Base-by-base conservation (phyloP, 1,139 yeast genomes). In the Kodamaea anthophila region DNA sequence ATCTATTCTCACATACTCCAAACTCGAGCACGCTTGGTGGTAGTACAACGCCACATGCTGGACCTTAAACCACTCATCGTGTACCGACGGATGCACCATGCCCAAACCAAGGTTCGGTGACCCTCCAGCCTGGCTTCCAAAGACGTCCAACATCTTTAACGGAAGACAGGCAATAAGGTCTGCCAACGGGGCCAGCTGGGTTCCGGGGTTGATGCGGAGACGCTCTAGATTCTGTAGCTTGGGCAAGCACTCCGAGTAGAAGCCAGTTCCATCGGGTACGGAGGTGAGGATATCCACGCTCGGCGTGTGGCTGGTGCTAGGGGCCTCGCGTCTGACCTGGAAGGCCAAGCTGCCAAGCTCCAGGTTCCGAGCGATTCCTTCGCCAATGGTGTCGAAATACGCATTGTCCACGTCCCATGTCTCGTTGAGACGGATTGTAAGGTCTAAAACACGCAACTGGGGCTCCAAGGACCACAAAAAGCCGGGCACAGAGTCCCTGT, bases 31-130 rank as follows among this genome's bases (percentile, higher is more conserved):
- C 7, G 48, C 36, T 11, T 51, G 39, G 24, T 49, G 41, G 32
- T 64, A 62, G 5, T 60, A 52, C 22, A 58, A 37, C 2, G 74
- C 77, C 7, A 73, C 67, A 41, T 72, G 77, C 39, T 72, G 77
- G 1, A 74, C 74, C 34, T 72, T 61, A 37, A 61, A 59, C 80
- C 81, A 75, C 34, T 69, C 71, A 44, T 74, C 80, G 40, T 64
- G 65, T 3, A 75, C 57, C 3, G 73, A 71, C 4, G 77, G 77
- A 43, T 73, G 74, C 4, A 60, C 55, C 53, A 66, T 70, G 10
- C 72, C 77, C 15, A 70, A 47, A 0, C 79, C 81, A 55, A 74
- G 59, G 44, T 73, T 74, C 5, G 74, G 74, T 0, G 69, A 58
- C 1, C 77, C 77, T 3, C 76, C 75, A 0, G 78, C 68, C 14